Evolutionary conservation across 176 grass and related monocot genomes (phyloP).

Genomic region (Raddia distichophylla): DNA sequence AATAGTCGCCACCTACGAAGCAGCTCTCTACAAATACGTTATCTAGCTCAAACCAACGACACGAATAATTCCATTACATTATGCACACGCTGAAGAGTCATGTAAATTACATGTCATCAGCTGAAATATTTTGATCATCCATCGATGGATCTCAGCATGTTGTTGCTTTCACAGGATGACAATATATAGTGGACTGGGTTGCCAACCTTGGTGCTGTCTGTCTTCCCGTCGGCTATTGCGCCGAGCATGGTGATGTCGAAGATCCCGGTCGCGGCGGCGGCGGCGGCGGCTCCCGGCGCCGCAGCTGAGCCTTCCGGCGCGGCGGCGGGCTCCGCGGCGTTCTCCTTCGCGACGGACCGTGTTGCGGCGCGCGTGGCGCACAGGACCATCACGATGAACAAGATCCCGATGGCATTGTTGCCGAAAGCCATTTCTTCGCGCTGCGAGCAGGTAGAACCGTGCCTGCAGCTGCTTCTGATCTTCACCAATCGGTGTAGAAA

Average conservation of each 20-base stretch:
- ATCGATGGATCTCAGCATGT: too few species aligned
- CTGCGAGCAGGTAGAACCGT: too few species aligned
- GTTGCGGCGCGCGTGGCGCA: not conserved
- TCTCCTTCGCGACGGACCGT: not conserved
- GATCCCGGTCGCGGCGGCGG: not conserved
- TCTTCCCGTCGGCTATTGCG: slow-evolving; percentile 47
- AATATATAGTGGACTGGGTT: too few species aligned
- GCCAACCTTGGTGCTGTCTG: slow-evolving; percentile 46
- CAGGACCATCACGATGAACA: not conserved
- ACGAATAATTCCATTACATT: too few species aligned
- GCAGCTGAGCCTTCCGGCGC: not conserved
- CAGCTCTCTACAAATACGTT: too few species aligned
- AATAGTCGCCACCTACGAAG: too few species aligned
- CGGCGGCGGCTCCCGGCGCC: not conserved
- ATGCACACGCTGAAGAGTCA: too few species aligned
- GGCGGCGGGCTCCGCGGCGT: not conserved
- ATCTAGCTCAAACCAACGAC: too few species aligned
- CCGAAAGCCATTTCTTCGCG: slow-evolving; percentile 36
- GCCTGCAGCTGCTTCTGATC: not conserved
- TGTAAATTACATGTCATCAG: too few species aligned
- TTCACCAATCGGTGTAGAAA: not conserved
- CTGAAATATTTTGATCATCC: too few species aligned
- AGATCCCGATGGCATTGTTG: slow-evolving; percentile 4
- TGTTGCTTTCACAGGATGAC: too few species aligned
- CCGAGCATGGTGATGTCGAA: slow-evolving; percentile 56